Evolutionary conservation across 306 rosid genomes (phyloP), one percentile per base, ranked within the genome.

Genomic region (Gleditsia sinensis): DNA sequence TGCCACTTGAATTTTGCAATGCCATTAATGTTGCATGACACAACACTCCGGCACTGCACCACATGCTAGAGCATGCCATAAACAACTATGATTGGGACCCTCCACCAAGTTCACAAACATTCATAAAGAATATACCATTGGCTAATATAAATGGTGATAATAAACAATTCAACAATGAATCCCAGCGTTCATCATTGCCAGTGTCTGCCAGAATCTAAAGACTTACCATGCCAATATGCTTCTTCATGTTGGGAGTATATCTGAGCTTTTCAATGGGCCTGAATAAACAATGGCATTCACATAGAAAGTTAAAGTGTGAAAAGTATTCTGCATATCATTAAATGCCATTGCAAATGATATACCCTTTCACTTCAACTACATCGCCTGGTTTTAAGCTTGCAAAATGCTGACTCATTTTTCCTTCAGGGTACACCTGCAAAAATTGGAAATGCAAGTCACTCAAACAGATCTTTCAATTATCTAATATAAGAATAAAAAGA

Each of bases 321-420:
- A 70, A 68, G 78, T 77, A 49, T 55, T 42, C 23, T 53, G 60
- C 30, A 39, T 46, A 74, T 46, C 50, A 13, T 42, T 80, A 45
- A 49, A 75, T 17, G 60, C 60, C 27, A 60, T 57, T 39, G 57
- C 25, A 58, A 71, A 65, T 9, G 80, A 59, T 60, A 46, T 90
- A 95, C 99, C 99, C 99, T 84, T 95, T 95, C 84, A 95, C 96
- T 90, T 95, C 99, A 82, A 92, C 85, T 61, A 83, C 87, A 78
- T 95, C 99, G 14, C 99, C 99, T 4, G 97, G 97, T 79, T 92
- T 95, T 78, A 95, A 83, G 89, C 93, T 95, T 56, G 97, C 96
- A 46, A 95, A 92, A 90, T 95, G 96, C 83, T 90, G 99, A 83
- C 97, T 95, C 98, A 95, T 92, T 88, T 90, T 90, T 43, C 99